phyloP scores from a whole-genome alignment of 2,329 filamentous ascomycete genomes.

The Beauveria australis region DNA sequence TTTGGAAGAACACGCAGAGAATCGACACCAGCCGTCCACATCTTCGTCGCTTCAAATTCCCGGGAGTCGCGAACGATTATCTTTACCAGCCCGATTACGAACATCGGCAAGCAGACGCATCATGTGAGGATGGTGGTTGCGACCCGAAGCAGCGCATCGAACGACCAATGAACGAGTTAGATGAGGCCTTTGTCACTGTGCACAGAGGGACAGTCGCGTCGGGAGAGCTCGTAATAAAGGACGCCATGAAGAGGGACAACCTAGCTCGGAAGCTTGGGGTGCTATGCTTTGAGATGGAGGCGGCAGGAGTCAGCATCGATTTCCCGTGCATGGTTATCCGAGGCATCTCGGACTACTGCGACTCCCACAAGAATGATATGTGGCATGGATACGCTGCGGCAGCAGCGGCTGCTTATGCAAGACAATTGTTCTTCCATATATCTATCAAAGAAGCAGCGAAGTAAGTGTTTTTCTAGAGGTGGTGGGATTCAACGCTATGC shows the following conservation, averaged over 20 bases:
- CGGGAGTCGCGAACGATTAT: slow-evolving; percentile 9
- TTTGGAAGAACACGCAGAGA: slow-evolving; percentile 8
- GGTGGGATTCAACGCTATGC: neutral
- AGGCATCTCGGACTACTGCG: slow-evolving; percentile 15
- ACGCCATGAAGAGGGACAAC: slow-evolving; percentile 13
- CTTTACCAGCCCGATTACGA: slow-evolving; percentile 10
- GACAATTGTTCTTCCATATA: slow-evolving; percentile 14
- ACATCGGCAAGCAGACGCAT: slow-evolving; percentile 1
- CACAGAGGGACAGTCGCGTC: slow-evolving; percentile 17
- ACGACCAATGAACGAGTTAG: slow-evolving; percentile 8
- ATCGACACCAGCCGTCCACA: slow-evolving; percentile 1
- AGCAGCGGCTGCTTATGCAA: slow-evolving; percentile 12
- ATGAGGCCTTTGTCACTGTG: slow-evolving; percentile 11
- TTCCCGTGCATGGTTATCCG: slow-evolving; percentile 14
- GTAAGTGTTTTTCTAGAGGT: neutral
- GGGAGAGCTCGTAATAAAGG: slow-evolving; percentile 13
- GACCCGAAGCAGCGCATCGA: slow-evolving; percentile 7
- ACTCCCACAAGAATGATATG: slow-evolving; percentile 13
- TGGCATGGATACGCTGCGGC: slow-evolving; percentile 13
- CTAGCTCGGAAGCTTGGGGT: slow-evolving; percentile 10
- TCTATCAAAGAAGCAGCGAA: slow-evolving; percentile 1
- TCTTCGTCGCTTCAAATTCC: slow-evolving; percentile 10
- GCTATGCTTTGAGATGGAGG: slow-evolving; percentile 17
- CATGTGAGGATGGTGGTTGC: slow-evolving; percentile 12
- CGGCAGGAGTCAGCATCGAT: slow-evolving; percentile 12